Conservation (phyloP, 2,329 filamentous ascomycete genomes). For the Cytospora mali region DNA sequence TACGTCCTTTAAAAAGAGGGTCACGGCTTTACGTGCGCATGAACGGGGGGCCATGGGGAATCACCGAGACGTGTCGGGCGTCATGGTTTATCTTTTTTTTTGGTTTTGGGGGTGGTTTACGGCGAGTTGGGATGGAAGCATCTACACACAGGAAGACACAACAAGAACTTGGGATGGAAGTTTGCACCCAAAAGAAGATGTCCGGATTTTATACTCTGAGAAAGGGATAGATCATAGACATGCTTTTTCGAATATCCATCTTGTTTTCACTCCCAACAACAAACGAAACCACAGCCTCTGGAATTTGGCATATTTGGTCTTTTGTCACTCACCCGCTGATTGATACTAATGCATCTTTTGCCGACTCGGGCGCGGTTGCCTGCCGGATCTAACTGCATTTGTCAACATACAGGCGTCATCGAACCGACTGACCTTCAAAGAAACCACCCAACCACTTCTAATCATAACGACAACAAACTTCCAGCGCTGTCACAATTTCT, state of each 20-base stretch:
- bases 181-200: background rate
- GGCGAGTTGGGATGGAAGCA: background rate
- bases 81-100: no score
- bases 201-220: background rate
- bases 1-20: background rate
- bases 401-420: slow-evolving; percentile 9
- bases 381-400: slow-evolving; percentile 19
- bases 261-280: background rate
- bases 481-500: background rate
- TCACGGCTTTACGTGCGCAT: slow-evolving; percentile 5
- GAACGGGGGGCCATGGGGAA: background rate
- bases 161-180: background rate
- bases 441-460: background rate
- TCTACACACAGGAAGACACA: background rate
- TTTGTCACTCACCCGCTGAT: slow-evolving; percentile 14
- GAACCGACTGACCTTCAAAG: background rate
- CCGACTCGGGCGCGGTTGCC: slow-evolving; percentile 22
- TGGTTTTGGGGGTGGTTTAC: slow-evolving; percentile 1
- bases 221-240: slow-evolving; percentile 10
- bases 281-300: background rate
- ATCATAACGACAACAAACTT: background rate
- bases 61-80: background rate
- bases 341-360: background rate
- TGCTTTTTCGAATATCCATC: background rate
- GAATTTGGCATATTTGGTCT: background rate